Base-by-base conservation (phyloP, 352 stramenopile species). In the Phytopythium chamaehyphon region DNA sequence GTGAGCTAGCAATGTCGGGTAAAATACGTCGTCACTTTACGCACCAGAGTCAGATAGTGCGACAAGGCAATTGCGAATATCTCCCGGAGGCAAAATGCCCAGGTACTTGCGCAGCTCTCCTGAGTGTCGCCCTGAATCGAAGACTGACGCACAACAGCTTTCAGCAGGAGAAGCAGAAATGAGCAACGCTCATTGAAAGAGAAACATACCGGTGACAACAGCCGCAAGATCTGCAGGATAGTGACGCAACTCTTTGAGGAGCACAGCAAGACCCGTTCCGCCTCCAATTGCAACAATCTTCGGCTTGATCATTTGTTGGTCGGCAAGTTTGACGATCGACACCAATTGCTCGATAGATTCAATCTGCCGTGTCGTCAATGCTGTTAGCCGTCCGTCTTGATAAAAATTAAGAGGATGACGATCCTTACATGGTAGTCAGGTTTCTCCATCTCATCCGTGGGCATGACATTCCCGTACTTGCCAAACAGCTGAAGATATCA, bases 21-120 rank as follows among this genome's bases (percentile, higher is more conserved):
- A 3, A 44, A 3, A 19, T 10, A 44, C 16, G 22, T 6, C 22
- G 24, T 24, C 9, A 31, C 2, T n/a, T 11, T 31, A 67, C 64
- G 33, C 47, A 90, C 79, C 79, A 18, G 83, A 90, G 49, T 94
- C 83, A 0, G 83, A 92, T 9, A 94, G 55, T 6, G 83, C 83
- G 1, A 94, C 83, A 14, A 94, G 47, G n/a, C 83, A 94, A 43
- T 94, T 94, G 55, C 83, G 81, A 57, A 94, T 92, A 36, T 94
- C 83, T 22, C 83, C 83, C 3, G 83, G 83, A 10, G 83, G 83
- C 22, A 94, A 52, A 47, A 94, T 94, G 8, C 83, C 83, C 8
- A 94, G 51, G 42, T 88, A 86, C 47, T 94, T 94, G 47, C 83
- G 83, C 24, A 94, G 64, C 39, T 74, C 73, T 43, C 83, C 83